phyloP scores from a whole-genome alignment of 2,329 filamentous ascomycete species.

The Fusarium sp. region DNA sequence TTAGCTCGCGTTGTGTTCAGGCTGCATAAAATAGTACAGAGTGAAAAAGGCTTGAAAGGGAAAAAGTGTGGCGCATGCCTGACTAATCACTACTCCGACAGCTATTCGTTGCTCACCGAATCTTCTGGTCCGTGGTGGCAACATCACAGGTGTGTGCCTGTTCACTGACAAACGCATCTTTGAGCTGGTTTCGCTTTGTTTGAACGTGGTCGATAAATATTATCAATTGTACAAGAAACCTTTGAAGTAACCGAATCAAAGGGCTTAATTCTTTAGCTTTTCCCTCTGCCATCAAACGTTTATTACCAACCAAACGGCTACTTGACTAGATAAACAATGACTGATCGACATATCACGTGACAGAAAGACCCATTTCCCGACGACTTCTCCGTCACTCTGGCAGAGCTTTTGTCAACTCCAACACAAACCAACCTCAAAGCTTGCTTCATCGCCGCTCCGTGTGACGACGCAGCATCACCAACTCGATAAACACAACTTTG shows the following conservation, averaged over 20 bases:
- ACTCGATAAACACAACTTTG: slow-evolving; percentile 14
- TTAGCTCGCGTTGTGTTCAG: background rate
- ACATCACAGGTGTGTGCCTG: slow-evolving; percentile 1
- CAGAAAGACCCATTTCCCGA: slow-evolving; percentile 42
- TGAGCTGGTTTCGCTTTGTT: background rate
- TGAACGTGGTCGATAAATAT: background rate
- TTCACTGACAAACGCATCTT: slow-evolving; percentile 18
- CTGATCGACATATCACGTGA: slow-evolving; percentile 42
- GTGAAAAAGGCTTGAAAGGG: background rate
- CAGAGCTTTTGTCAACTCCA: slow-evolving; percentile 43
- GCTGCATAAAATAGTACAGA: background rate
- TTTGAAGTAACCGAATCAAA: background rate
- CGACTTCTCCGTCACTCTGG: slow-evolving; percentile 39
- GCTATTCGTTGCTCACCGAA: slow-evolving; percentile 23
- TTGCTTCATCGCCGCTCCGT: slow-evolving; percentile 33
- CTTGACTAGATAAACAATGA: slow-evolving; percentile 21
- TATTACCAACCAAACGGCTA: slow-evolving; percentile 21
- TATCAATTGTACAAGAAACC: slow-evolving; percentile 9
- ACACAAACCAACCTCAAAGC: slow-evolving; percentile 33
- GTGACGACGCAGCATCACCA: slow-evolving; percentile 30
- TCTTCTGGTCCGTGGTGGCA: slow-evolving; percentile 35
- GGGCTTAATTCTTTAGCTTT: background rate
- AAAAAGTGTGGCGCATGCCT: background rate
- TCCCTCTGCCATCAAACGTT: background rate
- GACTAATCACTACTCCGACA: slow-evolving; percentile 23